These are phyloP conservation scores for Schwanniomyces polymorphus DNA, from an alignment of 805 yeast species.

Conservation along the genomic window DNA sequence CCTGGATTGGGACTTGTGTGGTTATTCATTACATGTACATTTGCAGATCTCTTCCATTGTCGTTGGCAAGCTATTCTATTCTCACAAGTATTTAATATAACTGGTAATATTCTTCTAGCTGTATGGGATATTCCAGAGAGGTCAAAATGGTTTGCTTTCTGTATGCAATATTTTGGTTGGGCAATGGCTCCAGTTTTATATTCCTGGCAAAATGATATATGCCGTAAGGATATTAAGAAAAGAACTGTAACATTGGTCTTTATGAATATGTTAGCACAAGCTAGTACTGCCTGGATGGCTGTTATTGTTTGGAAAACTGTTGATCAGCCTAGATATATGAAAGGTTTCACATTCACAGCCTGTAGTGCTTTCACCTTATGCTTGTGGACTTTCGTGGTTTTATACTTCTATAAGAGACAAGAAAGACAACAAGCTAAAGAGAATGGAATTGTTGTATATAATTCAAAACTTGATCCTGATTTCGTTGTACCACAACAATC, in stretches of 20 bases:
- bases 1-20: conserved; percentile 40
- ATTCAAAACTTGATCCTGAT: conserved; percentile 8
- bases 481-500: background rate
- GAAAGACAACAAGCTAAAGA: conserved; percentile 25
- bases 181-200: conserved; percentile 58
- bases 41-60: conserved; percentile 36
- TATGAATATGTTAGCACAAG: conserved; percentile 49
- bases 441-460: conserved; percentile 29
- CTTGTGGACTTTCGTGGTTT: conserved; percentile 49
- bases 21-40: conserved; percentile 21
- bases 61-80: conserved; percentile 47
- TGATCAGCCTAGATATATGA: conserved; percentile 51
- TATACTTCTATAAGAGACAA: conserved; percentile 39
- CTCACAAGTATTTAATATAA: conserved; percentile 50
- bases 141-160: conserved; percentile 61
- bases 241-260: conserved; percentile 55
- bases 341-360: conserved; percentile 52
- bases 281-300: conserved; percentile 51
- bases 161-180: conserved; percentile 55
- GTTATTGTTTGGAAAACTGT: conserved; percentile 51
- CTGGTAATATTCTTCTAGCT: conserved; percentile 52
- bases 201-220: conserved; percentile 53
- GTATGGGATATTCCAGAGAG: conserved; percentile 52
- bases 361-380: conserved; percentile 43
- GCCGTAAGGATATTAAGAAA: conserved; percentile 52